Evolutionary conservation across 1,284 basidiomycete species (phyloP).

Genomic region (Rhodofomes roseus): DNA sequence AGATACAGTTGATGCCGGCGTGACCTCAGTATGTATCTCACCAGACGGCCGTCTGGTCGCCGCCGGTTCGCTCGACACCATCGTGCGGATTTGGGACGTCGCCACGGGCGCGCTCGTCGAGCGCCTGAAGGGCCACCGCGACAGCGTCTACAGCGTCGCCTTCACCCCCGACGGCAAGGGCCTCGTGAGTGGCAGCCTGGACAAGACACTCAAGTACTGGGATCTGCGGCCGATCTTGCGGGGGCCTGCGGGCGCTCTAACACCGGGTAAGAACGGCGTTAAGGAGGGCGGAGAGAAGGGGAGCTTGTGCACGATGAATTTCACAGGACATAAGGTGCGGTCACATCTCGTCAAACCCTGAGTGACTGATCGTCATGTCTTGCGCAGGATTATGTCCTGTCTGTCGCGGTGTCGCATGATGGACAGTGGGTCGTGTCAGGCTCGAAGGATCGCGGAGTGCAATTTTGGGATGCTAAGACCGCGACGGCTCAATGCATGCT

Average conservation of each 20-base stretch:
- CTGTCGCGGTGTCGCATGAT: conserved; percentile 66
- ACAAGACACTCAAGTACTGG: conserved; percentile 76
- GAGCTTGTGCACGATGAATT: conserved; percentile 55
- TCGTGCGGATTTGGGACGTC: conserved; percentile 74
- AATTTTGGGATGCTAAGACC: conserved; percentile 70
- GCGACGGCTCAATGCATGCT: conserved; percentile 73
- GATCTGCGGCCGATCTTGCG: conserved; percentile 42
- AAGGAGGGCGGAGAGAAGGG: conserved; percentile 35
- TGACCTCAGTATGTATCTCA: conserved; percentile 63
- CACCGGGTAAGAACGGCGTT: conserved; percentile 22
- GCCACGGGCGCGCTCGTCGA: conserved; percentile 64
- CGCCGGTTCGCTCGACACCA: conserved; percentile 70
- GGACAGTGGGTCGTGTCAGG: conserved; percentile 77
- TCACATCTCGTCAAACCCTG: conserved; percentile 19
- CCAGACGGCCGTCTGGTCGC: conserved; percentile 68
- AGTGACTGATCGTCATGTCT: conserved; percentile 12
- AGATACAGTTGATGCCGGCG: conserved; percentile 56
- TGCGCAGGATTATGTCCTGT: conserved; percentile 53
- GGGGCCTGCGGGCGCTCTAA: conserved; percentile 10
- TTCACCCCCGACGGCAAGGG: conserved; percentile 72
- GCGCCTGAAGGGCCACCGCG: conserved; percentile 68
- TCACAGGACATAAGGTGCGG: conserved; percentile 65
- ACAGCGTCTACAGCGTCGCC: conserved; percentile 74
- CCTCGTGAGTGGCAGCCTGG: conserved; percentile 67
- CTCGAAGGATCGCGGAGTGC: conserved; percentile 75